Conservation (phyloP, 345 rosid species). For the Euphorbia tirucalli region DNA sequence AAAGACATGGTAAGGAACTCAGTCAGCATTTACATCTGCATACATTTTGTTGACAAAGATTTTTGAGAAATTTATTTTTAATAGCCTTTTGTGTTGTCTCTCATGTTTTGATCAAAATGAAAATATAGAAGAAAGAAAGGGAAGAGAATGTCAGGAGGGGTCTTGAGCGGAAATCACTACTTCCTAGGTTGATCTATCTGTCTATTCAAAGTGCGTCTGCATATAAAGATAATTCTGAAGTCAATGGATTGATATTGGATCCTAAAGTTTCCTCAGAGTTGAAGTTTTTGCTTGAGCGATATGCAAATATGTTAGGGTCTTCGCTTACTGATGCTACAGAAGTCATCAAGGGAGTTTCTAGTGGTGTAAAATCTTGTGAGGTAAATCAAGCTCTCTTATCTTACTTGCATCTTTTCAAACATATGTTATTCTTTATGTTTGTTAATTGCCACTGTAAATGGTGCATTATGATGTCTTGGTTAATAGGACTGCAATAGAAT, state of each 20-base stretch:
- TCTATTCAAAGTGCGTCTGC: constrained; percentile 72
- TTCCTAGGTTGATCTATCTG: constrained; percentile 80
- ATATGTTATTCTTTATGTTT: background rate
- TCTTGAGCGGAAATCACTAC: constrained; percentile 69
- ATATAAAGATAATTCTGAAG: constrained; percentile 53
- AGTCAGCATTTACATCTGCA: background rate
- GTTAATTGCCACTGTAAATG: background rate
- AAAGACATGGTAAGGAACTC: constrained; percentile 55
- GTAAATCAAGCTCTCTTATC: constrained; percentile 30
- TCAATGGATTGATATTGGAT: constrained; percentile 57
- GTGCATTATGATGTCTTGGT: background rate
- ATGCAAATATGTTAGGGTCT: constrained; percentile 70
- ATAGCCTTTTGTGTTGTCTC: constrained; percentile 9
- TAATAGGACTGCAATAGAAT: background rate
- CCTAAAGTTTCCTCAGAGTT: constrained; percentile 55
- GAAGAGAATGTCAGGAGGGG: constrained; percentile 50
- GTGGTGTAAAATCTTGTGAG: constrained; percentile 55
- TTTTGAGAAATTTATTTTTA: background rate
- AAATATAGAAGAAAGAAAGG: constrained; percentile 55
- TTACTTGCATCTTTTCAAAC: background rate
- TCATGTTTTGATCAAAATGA: constrained; percentile 16
- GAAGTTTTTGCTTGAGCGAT: constrained; percentile 63
- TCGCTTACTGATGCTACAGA: constrained; percentile 62
- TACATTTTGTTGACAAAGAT: background rate
- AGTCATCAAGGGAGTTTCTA: constrained; percentile 52